These are phyloP conservation scores for Solanum tacnaense DNA, from an alignment of 257 asterid genomes.

Conservation along the genomic window DNA sequence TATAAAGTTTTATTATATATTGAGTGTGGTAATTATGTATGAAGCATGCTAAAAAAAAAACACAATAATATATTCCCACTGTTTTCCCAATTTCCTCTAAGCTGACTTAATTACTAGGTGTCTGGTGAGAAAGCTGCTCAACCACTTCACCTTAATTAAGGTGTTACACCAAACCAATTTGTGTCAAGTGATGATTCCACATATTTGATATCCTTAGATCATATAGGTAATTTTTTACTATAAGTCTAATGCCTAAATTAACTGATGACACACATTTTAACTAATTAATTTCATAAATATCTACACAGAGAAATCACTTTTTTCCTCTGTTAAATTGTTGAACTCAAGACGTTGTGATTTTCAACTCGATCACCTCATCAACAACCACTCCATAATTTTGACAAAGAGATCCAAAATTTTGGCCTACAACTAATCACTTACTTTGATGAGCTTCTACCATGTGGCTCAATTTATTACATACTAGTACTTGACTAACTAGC, in stretches of 20 bases:
- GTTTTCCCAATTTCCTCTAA: background rate
- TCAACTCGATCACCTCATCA: background rate
- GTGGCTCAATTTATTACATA: background rate
- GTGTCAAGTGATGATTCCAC: conserved; percentile 1
- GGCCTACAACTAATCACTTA: background rate
- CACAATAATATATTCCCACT: background rate
- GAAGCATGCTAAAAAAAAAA: background rate
- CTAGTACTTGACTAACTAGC: background rate
- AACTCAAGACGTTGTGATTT: background rate
- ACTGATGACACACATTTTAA: background rate
- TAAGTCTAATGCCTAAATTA: fast-evolving
- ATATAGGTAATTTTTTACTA: background rate
- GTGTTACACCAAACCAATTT: conserved; percentile 3
- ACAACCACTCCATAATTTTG: background rate
- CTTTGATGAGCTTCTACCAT: background rate
- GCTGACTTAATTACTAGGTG: background rate
- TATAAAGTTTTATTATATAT: background rate
- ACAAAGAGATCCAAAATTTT: background rate
- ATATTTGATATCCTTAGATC: background rate
- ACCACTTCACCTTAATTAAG: conserved; percentile 5
- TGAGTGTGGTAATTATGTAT: background rate
- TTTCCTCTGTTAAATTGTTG: background rate
- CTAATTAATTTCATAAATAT: background rate
- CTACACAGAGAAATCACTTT: background rate
- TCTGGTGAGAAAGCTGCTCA: conserved; percentile 11